Evolutionary conservation across 768 basidiomycete genomes (phyloP), one percentile per base, ranked within the genome.

Genomic region (Xerocomus potaroensis): DNA sequence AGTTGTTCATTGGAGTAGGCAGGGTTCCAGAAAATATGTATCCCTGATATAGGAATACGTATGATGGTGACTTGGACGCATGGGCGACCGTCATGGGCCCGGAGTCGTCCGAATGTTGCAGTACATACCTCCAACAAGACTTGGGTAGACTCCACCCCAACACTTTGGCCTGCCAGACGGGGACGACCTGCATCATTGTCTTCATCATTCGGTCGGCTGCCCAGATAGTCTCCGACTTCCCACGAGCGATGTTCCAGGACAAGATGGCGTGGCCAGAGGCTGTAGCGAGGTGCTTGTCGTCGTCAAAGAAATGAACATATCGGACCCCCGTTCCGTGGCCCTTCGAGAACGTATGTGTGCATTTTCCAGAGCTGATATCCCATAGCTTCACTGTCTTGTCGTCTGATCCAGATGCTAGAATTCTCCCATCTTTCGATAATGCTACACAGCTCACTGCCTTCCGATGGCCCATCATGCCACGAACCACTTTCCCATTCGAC

Each of bases 351-450:
- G 59, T 51, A 4, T 29, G 35, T 1, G 41, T 43, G 7, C 55
- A 59, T 34, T 48, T 47, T 10, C 62, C 59, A 0, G 57, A 49
- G 1, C 4, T 14, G 9, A 30, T 26, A 8, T 60, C 54, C 63
- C 63, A 64, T 21, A 60, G 38, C 26, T 55, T 61, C 16, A 61
- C 26, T 1, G 59, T 58, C 30, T 52, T 53, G 45, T 64, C 62
- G 16, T 55, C 46, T 4, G 61, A 65, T 18, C 60, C 59, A 1
- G 62, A 59, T 8, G 55, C 62, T 4, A 58, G 16, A 22, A 41
- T 11, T 18, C 12, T 16, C 10, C 40, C 40, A 19, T 41, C 40
- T 11, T 34, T 43, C 23, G 42, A 34, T 12, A 43, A 19, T 3
- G 33, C 23, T 8, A 43, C 16, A 19, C 42, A 43, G 23, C 34